Evolutionary conservation across 1,284 basidiomycete genomes (phyloP), one percentile per base, ranked within the genome.

Genomic region (Anthracocystis walkeri): DNA sequence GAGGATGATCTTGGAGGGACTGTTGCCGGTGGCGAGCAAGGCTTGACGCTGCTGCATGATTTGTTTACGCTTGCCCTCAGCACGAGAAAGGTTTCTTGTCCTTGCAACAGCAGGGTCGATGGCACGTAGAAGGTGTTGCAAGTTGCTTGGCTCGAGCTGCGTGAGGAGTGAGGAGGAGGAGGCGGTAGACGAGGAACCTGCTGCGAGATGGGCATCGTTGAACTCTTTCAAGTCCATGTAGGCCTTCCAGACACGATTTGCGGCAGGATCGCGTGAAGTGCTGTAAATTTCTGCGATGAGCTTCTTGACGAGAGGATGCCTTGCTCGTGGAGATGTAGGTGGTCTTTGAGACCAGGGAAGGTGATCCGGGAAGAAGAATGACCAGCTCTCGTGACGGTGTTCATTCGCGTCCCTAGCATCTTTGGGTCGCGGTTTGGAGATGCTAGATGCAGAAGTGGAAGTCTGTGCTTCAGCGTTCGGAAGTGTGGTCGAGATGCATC

Each of bases 231-330:
- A 48, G 12, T 63, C 67, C 53, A 53, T 73, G 60, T 80, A 80
- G 6, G 74, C 65, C 31, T 59, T 68, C 78, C 78, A 80, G 7
- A 71, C 77, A 7, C 65, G 66, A 35, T 80, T 70, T 40, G 78
- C 64, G 18, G 59, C 16, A 5, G 77, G 62, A 12, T 49, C 42
- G 33, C 74, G 62, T 14, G 59, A 60, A 20, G 62, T 69, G 51
- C 69, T 70, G 63, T 80, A 78, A 49, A 80, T 65, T 51, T 75
- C 72, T 0, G 56, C 41, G 35, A 78, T 56, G 46, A 80, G 64
- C 53, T 74, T 77, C 40, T 65, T 67, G 27, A 80, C 71, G 2
- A 80, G 62, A 11, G 78, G 78, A 50, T 79, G 77, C 42, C 51
- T 71, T 27, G 58, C 59, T 21, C 58, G 67, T 23, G 64, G 33